Base-by-base conservation (phyloP, 768 basidiomycete genomes). In the Amanita muscaria region DNA sequence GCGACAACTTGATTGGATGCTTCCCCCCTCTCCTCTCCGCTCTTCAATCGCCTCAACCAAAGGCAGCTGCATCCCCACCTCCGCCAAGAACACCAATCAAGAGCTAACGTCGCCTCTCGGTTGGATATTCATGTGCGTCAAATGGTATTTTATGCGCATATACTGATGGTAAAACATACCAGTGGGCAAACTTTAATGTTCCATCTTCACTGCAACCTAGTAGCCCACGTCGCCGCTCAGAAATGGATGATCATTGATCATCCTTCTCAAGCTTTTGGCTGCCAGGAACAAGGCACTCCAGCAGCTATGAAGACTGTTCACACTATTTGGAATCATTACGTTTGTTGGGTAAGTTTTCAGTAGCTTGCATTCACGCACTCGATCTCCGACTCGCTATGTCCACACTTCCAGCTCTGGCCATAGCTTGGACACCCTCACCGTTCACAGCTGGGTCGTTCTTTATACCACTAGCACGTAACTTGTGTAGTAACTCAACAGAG, bases 21-120 rank as follows among this genome's bases (percentile, higher is more conserved):
- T 12, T 29, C 12, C 27, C 6, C 7, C 38, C 59, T 59, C 50
- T 52, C 63, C 34, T 51, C 52, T 31, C 57, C 55, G 14, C 62
- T 56, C 40, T 52, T 61, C 57, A 64, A 67, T 12, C 44, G 63
- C 49, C 54, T 81, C 79, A 14, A 85, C 59, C 49, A 81, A 53
- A 36, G 81, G 79, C 10, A 77, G 73, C 34, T 76, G 72, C 43
- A 77, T 60, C 49, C 76, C 75, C 23, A 83, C 76, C 55, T 90
- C 86, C 5, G 70, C 71, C 77, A 86, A 88, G 48, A 83, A 74
- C 35, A 79, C 76, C 40, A 91, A 56, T 16, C 76, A 0, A 78
- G 55, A 1, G 78, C 72, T 9, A 91, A 59, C 12, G 82, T 81
- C 31, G 66, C 60, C 21, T 59, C 54, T 42, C 62, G 63, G 21